Evolutionary conservation across 768 basidiomycete species (phyloP).

Genomic region (Mycena amicta): DNA sequence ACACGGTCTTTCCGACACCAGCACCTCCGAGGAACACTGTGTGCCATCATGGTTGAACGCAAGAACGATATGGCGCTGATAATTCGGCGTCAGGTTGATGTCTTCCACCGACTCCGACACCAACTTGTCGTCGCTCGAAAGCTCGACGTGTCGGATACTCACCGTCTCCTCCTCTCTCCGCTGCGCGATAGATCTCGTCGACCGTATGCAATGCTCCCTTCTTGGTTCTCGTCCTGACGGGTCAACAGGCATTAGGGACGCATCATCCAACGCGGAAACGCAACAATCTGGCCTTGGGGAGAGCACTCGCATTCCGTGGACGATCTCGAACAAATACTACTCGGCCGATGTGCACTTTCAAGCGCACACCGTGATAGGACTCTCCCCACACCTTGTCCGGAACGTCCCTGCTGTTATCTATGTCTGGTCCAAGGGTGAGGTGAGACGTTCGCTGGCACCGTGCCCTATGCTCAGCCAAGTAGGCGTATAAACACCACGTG

Average conservation of each 20-base stretch:
- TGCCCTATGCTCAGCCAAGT: slow-evolving; percentile 6
- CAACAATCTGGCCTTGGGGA: slow-evolving; percentile 21
- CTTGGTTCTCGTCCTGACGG: background rate
- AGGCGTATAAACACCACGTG: slow-evolving; percentile 65
- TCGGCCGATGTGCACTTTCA: slow-evolving; percentile 74
- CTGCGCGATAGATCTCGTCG: slow-evolving; percentile 31
- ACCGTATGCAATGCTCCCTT: slow-evolving; percentile 27
- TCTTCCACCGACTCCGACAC: background rate
- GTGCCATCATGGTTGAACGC: too few relatives aligned
- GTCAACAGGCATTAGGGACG: slow-evolving; percentile 12
- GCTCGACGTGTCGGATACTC: slow-evolving; percentile 35
- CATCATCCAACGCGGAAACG: slow-evolving; percentile 2
- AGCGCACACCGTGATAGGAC: slow-evolving; percentile 46
- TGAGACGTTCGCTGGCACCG: slow-evolving; percentile 34
- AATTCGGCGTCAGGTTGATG: background rate
- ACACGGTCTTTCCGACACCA: slow-evolving; percentile 99
- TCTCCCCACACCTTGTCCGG: slow-evolving; percentile 42
- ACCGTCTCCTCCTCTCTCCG: slow-evolving; percentile 32
- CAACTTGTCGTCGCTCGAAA: too few relatives aligned
- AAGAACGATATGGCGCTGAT: background rate
- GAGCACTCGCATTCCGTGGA: slow-evolving; percentile 60
- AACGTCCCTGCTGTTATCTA: slow-evolving; percentile 73
- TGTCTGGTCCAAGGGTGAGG: slow-evolving; percentile 71
- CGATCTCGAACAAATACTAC: slow-evolving; percentile 81
- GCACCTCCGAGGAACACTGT: slow-evolving; percentile 99